Base-by-base conservation (phyloP, 257 asterid species). In the Paulownia fortunei region DNA sequence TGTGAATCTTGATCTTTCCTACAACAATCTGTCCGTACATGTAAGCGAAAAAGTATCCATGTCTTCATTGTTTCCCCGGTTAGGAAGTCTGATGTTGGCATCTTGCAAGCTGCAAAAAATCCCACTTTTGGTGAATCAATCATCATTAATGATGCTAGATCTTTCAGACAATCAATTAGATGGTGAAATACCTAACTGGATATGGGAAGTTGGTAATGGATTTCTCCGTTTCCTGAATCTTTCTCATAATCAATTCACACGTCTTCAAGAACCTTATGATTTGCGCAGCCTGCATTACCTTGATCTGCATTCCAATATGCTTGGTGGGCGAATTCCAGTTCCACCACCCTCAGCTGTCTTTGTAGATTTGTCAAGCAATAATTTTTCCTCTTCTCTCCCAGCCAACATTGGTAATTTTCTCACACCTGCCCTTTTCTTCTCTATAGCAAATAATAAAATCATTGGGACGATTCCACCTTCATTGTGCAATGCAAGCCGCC, bases 131-230 rank as follows among this genome's bases (percentile, higher is more conserved):
- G 82, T 55, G 72, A 86, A 88, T 36, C 88, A 82, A 3, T 51
- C 91, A 58, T 73, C 84, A 16, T 37, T 90, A 41, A 68, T 15
- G 73, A 72, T 76, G 87, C 74, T 90, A 0, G 96, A 88, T 77
- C 88, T 90, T 58, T 87, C 96, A 1, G 60, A 74, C 37, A 90
- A 88, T 76, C 79, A 63, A 36, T 55, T 90, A 55, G 15, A 46
- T 3, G 93, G 96, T 19, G 90, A 83, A 77, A 87, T 88, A 39
- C 93, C 93, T 5, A 88, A 73, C 41, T 91, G 89, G 89, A 1
- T 88, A 3, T 91, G 92, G 96, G 83, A 78, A 62, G 73, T 73
- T 8, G 80, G 84, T 1, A 26, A 78, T 18, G 87, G 87, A 7
- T 67, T 44, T 58, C 82, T 84, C 3, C 79, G 72, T 1, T 75